Percentiles rank a stretch among this genome's conserved stretches.
Evolutionary conservation across 2,329 filamentous ascomycete genomes (phyloP).

Genomic region (Hypoxylon sp.): DNA sequence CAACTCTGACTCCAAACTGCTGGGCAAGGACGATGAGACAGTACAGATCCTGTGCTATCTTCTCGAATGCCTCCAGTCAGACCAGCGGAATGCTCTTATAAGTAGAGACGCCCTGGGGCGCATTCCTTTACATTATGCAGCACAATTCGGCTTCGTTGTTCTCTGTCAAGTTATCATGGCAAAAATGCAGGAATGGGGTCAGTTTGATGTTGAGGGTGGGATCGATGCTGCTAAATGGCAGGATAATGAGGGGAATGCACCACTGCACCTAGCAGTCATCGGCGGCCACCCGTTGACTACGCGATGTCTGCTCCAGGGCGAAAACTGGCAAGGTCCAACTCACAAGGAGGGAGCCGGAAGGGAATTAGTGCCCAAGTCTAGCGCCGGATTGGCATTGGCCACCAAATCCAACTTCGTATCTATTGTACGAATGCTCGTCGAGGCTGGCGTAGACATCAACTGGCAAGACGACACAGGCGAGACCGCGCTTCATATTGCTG

Average conservation of each 20-base stretch:
- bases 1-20: conserved; percentile 73
- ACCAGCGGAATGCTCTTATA: conserved; percentile 75
- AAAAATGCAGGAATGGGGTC: conserved; percentile 88
- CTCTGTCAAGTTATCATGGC: conserved; percentile 89
- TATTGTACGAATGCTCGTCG: conserved; percentile 88
- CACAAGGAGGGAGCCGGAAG: conserved; percentile 71
- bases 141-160: conserved; percentile 93
- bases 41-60: conserved; percentile 74
- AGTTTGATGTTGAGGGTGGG: conserved; percentile 85
- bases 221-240: conserved; percentile 93
- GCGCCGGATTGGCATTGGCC: conserved; percentile 86
- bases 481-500: conserved; percentile 90
- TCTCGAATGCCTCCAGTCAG: conserved; percentile 74
- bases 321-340: conserved; percentile 77
- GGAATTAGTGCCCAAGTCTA: conserved; percentile 81
- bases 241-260: conserved; percentile 90
- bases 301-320: conserved; percentile 80
- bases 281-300: conserved; percentile 91
- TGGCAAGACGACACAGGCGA: conserved; percentile 92
- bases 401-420: conserved; percentile 86
- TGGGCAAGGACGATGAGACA: conserved; percentile 77
- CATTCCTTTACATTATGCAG: conserved; percentile 90
- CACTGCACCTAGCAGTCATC: conserved; percentile 91
- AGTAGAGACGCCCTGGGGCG: conserved; percentile 83
- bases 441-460: conserved; percentile 92